Evolutionary conservation across 495 filamentous ascomycete genomes (phyloP).

Genomic region (Aspergillus campestris): DNA sequence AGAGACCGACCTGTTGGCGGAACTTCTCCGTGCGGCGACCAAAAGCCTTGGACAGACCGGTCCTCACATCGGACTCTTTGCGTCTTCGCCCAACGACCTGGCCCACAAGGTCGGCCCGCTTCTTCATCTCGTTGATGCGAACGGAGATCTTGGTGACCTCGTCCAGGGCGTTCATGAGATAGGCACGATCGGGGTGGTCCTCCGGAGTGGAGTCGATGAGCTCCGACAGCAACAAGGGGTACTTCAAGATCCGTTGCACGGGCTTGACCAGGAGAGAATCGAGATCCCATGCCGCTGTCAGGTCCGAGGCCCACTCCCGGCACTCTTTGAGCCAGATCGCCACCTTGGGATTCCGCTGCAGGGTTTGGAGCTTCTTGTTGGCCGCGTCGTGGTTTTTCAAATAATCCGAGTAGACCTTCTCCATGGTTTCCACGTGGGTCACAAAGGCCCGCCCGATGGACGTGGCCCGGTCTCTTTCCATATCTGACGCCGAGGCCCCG

Average conservation of each 20-base stretch:
- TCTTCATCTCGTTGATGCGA: slow-evolving; percentile 88
- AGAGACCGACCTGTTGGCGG: slow-evolving; percentile 57
- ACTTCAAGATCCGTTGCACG: slow-evolving; percentile 85
- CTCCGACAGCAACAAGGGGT: slow-evolving; percentile 72
- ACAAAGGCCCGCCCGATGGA: slow-evolving; percentile 72
- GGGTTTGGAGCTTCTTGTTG: slow-evolving; percentile 62
- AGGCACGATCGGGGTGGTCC: slow-evolving; percentile 71
- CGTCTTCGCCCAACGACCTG: slow-evolving; percentile 80
- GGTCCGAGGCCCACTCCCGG: slow-evolving; percentile 73
- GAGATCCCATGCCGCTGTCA: slow-evolving; percentile 88
- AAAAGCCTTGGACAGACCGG: slow-evolving; percentile 78
- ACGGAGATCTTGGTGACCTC: slow-evolving; percentile 62
- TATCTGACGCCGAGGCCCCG: slow-evolving; percentile 38
- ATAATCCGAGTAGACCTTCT: slow-evolving; percentile 77
- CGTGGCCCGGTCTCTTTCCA: slow-evolving; percentile 69
- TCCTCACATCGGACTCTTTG: slow-evolving; percentile 80
- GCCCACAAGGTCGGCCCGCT: slow-evolving; percentile 79
- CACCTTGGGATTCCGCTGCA: slow-evolving; percentile 67
- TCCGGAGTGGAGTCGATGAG: slow-evolving; percentile 69
- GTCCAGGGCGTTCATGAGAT: slow-evolving; percentile 53
- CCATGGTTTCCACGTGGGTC: slow-evolving; percentile 65
- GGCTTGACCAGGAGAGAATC: slow-evolving; percentile 94
- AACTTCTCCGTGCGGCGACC: slow-evolving; percentile 75
- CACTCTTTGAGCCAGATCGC: slow-evolving; percentile 90
- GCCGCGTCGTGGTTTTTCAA: slow-evolving; percentile 80